Evolutionary conservation across 2,329 filamentous ascomycete species (phyloP).

Genomic region (Aspergillus pseudoterreus): DNA sequence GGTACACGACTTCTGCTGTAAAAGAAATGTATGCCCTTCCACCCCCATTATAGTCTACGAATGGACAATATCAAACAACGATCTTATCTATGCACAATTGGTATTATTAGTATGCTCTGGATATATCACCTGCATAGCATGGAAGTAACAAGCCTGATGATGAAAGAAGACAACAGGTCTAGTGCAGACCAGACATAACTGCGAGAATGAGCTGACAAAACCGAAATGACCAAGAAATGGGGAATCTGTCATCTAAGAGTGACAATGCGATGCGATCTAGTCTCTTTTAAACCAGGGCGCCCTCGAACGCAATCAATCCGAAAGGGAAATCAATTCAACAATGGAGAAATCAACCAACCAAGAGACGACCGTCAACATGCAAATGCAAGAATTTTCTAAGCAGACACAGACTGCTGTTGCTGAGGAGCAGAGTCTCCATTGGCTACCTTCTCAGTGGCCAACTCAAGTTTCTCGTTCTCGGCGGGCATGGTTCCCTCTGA

Average conservation of each 20-base stretch:
- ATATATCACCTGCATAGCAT: too few relatives aligned
- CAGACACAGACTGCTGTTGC: neutral
- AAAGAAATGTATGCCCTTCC: too few relatives aligned
- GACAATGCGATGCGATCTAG: neutral
- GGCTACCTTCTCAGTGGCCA: neutral
- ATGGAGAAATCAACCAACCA: too few relatives aligned
- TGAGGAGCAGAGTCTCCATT: constrained; percentile 1
- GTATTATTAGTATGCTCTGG: too few relatives aligned
- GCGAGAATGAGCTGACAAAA: neutral
- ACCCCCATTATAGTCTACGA: too few relatives aligned
- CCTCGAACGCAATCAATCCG: neutral
- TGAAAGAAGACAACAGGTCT: neutral
- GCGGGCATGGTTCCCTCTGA: neutral
- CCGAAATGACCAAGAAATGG: neutral
- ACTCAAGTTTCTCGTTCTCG: constrained; percentile 1
- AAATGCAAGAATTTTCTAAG: neutral
- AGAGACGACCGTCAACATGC: too few relatives aligned
- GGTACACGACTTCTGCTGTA: too few relatives aligned
- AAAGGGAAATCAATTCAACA: too few relatives aligned
- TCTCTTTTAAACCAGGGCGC: constrained; percentile 2
- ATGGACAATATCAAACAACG: too few relatives aligned
- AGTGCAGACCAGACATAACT: neutral
- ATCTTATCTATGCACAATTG: too few relatives aligned
- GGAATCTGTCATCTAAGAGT: too few relatives aligned
- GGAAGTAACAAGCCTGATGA: too few relatives aligned